A percentile compares a stretch with the other conserved stretches of the same genome.
Conservation (phyloP, 1,284 basidiomycete species). For the Leucoagaricus sp. region DNA sequence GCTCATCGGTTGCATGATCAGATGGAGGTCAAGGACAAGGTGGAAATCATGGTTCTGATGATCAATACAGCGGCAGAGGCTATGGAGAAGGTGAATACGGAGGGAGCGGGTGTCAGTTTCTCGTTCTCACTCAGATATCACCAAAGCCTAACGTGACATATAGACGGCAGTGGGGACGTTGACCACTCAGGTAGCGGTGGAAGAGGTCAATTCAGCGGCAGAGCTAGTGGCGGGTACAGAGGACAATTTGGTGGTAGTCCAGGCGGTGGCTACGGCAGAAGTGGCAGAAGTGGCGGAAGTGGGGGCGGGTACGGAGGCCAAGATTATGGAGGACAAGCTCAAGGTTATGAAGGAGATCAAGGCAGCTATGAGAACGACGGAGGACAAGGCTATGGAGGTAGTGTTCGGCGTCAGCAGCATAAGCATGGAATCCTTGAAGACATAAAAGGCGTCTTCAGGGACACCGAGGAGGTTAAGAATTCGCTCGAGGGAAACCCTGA, state of each 20-base stretch:
- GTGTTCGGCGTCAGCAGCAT: not conserved
- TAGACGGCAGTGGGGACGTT: too few relatives aligned
- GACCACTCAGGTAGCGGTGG: not conserved
- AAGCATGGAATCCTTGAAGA: not conserved
- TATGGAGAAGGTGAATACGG: not conserved
- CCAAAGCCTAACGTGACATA: too few relatives aligned
- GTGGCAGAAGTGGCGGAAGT: not conserved
- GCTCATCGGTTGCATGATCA: too few relatives aligned
- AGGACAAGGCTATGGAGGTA: too few relatives aligned
- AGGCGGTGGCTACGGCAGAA: not conserved
- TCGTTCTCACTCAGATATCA: too few relatives aligned
- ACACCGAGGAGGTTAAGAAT: not conserved
- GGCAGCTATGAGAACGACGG: too few relatives aligned
- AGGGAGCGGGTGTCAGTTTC: not conserved
- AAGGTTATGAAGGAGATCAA: not conserved
- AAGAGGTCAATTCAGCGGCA: not conserved
- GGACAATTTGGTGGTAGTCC: not conserved
- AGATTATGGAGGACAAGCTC: too few relatives aligned
- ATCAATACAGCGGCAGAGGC: not conserved
- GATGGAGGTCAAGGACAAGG: too few relatives aligned
- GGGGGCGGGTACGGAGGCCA: not conserved
- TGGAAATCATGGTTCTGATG: too few relatives aligned
- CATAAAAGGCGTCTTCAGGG: not conserved
- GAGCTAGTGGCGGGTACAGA: not conserved
- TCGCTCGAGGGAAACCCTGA: not conserved